Conservation (phyloP, 805 yeast species). For the Ogataea allantospora region DNA sequence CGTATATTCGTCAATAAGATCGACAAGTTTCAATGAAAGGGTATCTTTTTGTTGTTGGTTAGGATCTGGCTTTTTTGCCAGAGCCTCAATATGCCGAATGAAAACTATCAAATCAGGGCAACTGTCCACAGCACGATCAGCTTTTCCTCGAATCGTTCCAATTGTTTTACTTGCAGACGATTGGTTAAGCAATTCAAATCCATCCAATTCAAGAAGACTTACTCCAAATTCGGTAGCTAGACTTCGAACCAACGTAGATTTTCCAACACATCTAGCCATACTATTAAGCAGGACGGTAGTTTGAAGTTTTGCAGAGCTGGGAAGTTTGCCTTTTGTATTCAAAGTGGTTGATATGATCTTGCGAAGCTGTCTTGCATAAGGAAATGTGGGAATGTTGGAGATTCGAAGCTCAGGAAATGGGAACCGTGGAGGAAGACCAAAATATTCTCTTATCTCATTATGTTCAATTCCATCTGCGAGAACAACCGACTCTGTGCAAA, state of each 20-base stretch:
- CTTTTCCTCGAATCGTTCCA: conserved; percentile 72
- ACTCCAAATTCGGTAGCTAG: conserved; percentile 59
- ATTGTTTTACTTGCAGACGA: conserved; percentile 77
- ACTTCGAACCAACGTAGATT: conserved; percentile 58
- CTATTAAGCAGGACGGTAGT: conserved; percentile 71
- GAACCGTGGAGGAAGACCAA: conserved; percentile 15
- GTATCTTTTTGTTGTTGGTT: conserved; percentile 44
- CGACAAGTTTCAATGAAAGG: conserved; percentile 52
- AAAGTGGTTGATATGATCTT: conserved; percentile 57
- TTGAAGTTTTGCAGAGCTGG: conserved; percentile 39
- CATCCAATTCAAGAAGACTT: conserved; percentile 67
- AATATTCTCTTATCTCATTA: conserved; percentile 15
- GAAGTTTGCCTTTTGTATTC: conserved; percentile 11
- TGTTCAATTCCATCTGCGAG: conserved; percentile 16
- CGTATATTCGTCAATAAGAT: conserved; percentile 55
- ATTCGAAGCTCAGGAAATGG: conserved; percentile 13
- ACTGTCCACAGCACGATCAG: conserved; percentile 57
- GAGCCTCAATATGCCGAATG: conserved; percentile 70
- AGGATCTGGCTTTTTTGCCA: conserved; percentile 66
- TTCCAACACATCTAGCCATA: conserved; percentile 75
- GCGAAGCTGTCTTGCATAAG: conserved; percentile 48
- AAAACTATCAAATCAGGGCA: conserved; percentile 51
- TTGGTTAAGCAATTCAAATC: conserved; percentile 60
- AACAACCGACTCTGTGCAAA: conserved; percentile 41
- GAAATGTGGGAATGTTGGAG: conserved; percentile 33